Conservation (phyloP, 176 grass and related monocot genomes). For the Thalia dealbata region DNA sequence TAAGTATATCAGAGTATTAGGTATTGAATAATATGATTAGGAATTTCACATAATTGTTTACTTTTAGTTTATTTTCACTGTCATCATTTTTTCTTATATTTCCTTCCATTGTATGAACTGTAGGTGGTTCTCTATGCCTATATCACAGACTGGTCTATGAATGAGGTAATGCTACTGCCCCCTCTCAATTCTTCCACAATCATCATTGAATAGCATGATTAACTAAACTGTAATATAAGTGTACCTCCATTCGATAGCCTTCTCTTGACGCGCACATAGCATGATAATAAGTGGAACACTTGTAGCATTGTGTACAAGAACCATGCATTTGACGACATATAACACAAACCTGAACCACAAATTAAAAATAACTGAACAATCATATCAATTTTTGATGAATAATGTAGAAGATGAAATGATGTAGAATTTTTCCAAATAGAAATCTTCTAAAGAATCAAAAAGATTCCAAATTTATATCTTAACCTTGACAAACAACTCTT, state of each 20-base stretch:
- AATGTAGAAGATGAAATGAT: constrained; percentile 1
- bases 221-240: background rate
- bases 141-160: too few relatives aligned
- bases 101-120: too few relatives aligned
- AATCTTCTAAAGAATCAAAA: background rate
- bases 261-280: constrained; percentile 98
- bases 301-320: constrained; percentile 92
- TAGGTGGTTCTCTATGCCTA: too few relatives aligned
- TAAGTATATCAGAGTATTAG: too few relatives aligned
- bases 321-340: constrained; percentile 99
- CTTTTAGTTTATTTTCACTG: too few relatives aligned
- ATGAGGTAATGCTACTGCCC: too few relatives aligned
- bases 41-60: too few relatives aligned
- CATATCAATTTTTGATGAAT: constrained; percentile 7
- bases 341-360: constrained; percentile 67
- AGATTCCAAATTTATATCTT: background rate
- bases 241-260: constrained; percentile 93
- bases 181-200: too few relatives aligned
- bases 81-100: too few relatives aligned
- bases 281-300: constrained; percentile 93
- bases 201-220: background rate
- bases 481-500: constrained; percentile 90
- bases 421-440: background rate
- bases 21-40: too few relatives aligned
- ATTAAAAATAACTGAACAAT: constrained; percentile 8